These are phyloP conservation scores for Fusarium musae DNA, from an alignment of 2,329 filamentous ascomycete species.

Conservation along the genomic window DNA sequence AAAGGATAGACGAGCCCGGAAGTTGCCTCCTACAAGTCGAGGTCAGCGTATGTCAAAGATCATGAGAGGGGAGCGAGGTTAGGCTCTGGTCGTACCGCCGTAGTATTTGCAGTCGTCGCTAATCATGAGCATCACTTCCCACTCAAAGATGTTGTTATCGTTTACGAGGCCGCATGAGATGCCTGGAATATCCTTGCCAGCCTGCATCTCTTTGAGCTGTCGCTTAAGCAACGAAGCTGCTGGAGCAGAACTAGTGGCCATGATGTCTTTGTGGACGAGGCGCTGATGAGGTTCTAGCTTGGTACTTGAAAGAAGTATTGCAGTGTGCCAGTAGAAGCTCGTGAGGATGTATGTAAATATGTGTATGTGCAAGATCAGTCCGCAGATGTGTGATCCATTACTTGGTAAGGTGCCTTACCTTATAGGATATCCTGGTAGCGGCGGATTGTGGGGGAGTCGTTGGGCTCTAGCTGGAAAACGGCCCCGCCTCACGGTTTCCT, in stretches of 20 bases:
- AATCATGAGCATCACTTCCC: conserved; percentile 99
- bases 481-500: conserved; percentile 16
- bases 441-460: conserved; percentile 32
- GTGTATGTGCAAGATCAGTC: conserved; percentile 11
- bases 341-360: neutral
- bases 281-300: neutral
- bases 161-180: conserved; percentile 92
- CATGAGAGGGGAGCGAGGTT: neutral
- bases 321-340: neutral
- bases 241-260: conserved; percentile 54
- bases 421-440: conserved; percentile 12
- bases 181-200: conserved; percentile 88
- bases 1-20: conserved; percentile 85
- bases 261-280: conserved; percentile 8
- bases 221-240: conserved; percentile 80
- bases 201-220: conserved; percentile 95
- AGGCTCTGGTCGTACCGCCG: conserved; percentile 70
- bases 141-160: conserved; percentile 91
- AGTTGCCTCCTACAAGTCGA: conserved; percentile 79
- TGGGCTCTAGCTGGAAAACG: conserved; percentile 13
- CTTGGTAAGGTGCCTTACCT: neutral
- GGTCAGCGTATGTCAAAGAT: conserved; percentile 16
- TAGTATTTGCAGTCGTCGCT: conserved; percentile 94
- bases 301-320: neutral
- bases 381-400: conserved; percentile 16